Percentiles rank a stretch among this genome's conserved stretches.
These are phyloP conservation scores for Mycena leptocephala DNA, from an alignment of 768 basidiomycete species.

Conservation along the genomic window DNA sequence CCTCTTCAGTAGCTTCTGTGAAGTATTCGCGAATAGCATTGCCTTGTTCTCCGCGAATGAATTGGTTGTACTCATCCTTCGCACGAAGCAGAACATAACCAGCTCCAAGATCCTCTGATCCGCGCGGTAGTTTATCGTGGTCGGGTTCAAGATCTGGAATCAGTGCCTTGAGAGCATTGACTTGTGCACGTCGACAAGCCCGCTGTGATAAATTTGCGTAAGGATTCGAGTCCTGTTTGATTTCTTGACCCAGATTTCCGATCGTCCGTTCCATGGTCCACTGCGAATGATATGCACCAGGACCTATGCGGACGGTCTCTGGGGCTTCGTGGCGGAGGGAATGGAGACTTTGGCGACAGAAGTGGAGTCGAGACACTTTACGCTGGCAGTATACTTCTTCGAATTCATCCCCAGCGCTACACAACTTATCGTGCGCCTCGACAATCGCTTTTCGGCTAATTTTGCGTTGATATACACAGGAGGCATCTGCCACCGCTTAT, in stretches of 20 bases:
- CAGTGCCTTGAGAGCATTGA: conserved; percentile 28
- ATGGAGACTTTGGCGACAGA: not conserved
- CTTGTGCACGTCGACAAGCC: conserved; percentile 9
- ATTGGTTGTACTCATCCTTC: conserved; percentile 16
- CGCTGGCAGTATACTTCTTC: not conserved
- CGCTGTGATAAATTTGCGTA: conserved; percentile 21
- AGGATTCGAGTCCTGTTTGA: conserved; percentile 12
- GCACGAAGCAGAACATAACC: conserved; percentile 30
- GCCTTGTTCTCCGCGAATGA: not conserved
- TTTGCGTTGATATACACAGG: not conserved
- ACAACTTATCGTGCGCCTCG: not conserved
- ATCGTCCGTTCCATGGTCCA: conserved; percentile 33
- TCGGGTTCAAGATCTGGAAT: conserved; percentile 29
- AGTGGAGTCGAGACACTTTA: not conserved
- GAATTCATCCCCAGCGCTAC: not conserved
- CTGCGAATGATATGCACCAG: not conserved
- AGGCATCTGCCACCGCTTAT: no score
- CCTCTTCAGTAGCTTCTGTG: not conserved
- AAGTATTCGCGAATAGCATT: not conserved
- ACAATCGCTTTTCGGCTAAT: not conserved
- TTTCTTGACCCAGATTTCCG: conserved; percentile 23
- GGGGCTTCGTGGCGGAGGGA: not conserved
- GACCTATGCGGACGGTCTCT: not conserved
- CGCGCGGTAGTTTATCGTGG: not conserved
- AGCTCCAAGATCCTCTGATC: conserved; percentile 18